A percentile compares a stretch with the other conserved stretches of the same genome.
Conservation (phyloP, 2,329 filamentous ascomycete species). For the Escovopsis sp. region DNA sequence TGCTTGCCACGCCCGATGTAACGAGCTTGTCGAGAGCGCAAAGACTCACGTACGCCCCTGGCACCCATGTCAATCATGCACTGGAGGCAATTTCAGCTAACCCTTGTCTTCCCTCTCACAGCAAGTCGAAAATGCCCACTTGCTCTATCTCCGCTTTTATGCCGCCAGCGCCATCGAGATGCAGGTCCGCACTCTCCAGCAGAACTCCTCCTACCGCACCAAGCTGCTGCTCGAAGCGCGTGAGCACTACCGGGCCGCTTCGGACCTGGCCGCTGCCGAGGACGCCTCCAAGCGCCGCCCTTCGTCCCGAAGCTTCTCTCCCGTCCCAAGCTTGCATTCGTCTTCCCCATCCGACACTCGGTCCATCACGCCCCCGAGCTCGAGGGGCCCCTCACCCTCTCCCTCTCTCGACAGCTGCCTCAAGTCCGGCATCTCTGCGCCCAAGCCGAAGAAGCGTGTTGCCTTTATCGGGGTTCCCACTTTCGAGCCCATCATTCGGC, state of each 20-base stretch:
- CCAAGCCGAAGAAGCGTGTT: slow-evolving; percentile 24
- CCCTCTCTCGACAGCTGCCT: slow-evolving; percentile 6
- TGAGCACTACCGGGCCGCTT: slow-evolving; percentile 34
- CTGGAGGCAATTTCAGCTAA: background rate
- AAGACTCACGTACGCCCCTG: slow-evolving; percentile 25
- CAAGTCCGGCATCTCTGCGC: slow-evolving; percentile 5
- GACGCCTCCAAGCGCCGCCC: slow-evolving; percentile 22
- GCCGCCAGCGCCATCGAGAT: slow-evolving; percentile 44
- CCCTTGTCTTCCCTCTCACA: background rate
- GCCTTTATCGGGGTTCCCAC: slow-evolving; percentile 20
- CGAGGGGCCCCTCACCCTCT: slow-evolving; percentile 33
- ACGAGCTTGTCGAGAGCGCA: slow-evolving; percentile 34
- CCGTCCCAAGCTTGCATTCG: slow-evolving; percentile 27
- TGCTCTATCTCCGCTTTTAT: slow-evolving; percentile 46
- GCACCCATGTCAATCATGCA: background rate
- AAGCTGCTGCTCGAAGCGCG: slow-evolving; percentile 36
- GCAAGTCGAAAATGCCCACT: slow-evolving; percentile 33
- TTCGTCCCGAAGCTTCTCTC: slow-evolving; percentile 24
- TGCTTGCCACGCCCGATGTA: slow-evolving; percentile 36
- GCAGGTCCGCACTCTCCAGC: slow-evolving; percentile 33
- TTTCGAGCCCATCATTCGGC: slow-evolving; percentile 34
- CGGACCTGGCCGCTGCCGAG: slow-evolving; percentile 32
- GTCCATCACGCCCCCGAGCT: slow-evolving; percentile 25
- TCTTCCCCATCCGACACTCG: slow-evolving; percentile 29
- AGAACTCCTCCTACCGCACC: slow-evolving; percentile 29